Conservation (phyloP, 2,329 filamentous ascomycete genomes). For the Apiospora phragmitis region DNA sequence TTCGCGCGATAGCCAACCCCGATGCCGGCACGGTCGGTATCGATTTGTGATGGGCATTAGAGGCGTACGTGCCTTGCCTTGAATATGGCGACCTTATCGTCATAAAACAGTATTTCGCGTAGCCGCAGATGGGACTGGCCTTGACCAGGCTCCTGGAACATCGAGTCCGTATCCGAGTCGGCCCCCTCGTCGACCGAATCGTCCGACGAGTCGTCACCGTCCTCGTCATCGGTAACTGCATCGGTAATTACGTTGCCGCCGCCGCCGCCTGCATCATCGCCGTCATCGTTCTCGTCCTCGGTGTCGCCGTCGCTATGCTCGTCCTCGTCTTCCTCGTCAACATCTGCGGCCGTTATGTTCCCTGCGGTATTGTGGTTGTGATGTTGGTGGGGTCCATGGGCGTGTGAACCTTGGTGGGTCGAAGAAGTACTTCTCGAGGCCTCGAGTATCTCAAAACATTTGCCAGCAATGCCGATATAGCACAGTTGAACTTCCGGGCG, state of each 20-base stretch:
- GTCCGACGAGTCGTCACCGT: constrained; percentile 42
- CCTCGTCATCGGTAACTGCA: constrained; percentile 42
- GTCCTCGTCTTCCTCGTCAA: constrained; percentile 31
- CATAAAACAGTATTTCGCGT: constrained; percentile 80
- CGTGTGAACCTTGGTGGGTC: constrained; percentile 16
- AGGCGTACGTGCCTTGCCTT: constrained; percentile 63
- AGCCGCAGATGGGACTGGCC: constrained; percentile 47
- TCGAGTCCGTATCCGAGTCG: constrained; percentile 53
- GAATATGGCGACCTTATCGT: constrained; percentile 81
- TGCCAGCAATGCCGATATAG: constrained; percentile 73
- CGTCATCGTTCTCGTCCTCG: constrained; percentile 40
- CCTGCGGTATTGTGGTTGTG: constrained; percentile 10
- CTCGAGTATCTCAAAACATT: constrained; percentile 83
- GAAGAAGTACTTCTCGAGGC: constrained; percentile 34
- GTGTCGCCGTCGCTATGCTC: constrained; percentile 36
- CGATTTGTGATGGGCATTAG: background rate
- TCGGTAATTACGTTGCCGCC: constrained; percentile 38
- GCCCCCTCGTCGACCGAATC: constrained; percentile 41
- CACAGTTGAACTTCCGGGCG: constrained; percentile 75
- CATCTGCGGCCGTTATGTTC: constrained; percentile 12
- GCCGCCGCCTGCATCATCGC: constrained; percentile 42
- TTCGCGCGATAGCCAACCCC: background rate
- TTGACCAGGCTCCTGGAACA: constrained; percentile 47
- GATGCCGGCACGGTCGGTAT: background rate
- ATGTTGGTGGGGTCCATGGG: constrained; percentile 16